A percentile compares a stretch with the other conserved stretches of the same genome.
phyloP scores from a whole-genome alignment of 2,329 filamentous ascomycete genomes.

The Neocucurbitaria cava region DNA sequence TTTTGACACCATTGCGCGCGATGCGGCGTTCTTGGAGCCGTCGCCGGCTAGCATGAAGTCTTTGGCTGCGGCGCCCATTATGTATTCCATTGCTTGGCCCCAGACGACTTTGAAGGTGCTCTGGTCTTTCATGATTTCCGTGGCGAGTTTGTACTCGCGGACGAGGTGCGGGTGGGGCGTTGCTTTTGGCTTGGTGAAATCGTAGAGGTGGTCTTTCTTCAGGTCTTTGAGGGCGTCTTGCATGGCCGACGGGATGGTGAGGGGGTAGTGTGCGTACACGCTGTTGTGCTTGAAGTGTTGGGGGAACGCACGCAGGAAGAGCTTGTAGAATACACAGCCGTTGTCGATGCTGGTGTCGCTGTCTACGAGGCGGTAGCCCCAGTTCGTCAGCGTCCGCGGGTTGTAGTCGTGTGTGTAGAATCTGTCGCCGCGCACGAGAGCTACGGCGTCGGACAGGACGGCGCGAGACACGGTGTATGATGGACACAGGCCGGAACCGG shows the following conservation, averaged over 20 bases:
- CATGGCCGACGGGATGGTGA: conserved; percentile 75
- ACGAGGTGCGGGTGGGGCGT: conserved; percentile 57
- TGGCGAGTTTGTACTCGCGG: conserved; percentile 67
- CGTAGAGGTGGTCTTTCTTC: conserved; percentile 71
- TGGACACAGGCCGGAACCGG: conserved; percentile 75
- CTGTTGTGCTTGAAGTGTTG: conserved; percentile 79
- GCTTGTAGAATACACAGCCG: conserved; percentile 84
- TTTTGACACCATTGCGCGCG: conserved; percentile 52
- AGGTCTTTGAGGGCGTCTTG: conserved; percentile 72
- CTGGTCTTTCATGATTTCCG: conserved; percentile 67
- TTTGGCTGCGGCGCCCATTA: conserved; percentile 65
- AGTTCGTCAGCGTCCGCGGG: conserved; percentile 78
- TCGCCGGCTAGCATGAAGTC: conserved; percentile 62
- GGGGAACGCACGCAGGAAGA: conserved; percentile 80
- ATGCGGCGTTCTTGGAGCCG: conserved; percentile 40
- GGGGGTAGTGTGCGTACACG: conserved; percentile 81
- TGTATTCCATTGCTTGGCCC: conserved; percentile 67
- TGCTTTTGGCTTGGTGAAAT: conserved; percentile 68
- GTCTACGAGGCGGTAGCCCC: conserved; percentile 78
- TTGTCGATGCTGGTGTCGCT: conserved; percentile 78
- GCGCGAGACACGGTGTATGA: conserved; percentile 80
- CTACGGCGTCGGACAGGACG: conserved; percentile 78
- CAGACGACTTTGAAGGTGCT: conserved; percentile 70
- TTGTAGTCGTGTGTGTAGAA: conserved; percentile 79
- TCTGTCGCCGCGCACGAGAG: conserved; percentile 78